A percentile compares a stretch with the other conserved stretches of the same genome.
These are phyloP conservation scores for Starmerella khaoyaiensis DNA, from an alignment of 805 yeast species.

Conservation along the genomic window DNA sequence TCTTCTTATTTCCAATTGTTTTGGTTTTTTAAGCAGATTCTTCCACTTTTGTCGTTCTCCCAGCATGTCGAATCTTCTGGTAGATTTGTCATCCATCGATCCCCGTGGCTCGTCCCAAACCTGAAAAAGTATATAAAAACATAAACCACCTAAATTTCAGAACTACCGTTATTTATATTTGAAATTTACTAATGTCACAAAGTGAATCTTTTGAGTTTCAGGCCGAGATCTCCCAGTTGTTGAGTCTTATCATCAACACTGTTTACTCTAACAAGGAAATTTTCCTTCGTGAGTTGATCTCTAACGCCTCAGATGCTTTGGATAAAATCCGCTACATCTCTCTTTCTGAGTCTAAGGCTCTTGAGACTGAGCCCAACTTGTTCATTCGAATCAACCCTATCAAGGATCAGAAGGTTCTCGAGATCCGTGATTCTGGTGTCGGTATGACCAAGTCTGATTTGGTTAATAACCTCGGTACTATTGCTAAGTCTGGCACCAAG, in stretches of 20 bases:
- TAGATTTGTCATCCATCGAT: too few relatives aligned
- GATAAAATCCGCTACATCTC: conserved; percentile 98
- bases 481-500: conserved; percentile 99
- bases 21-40: neutral
- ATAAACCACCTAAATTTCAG: neutral
- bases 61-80: conserved; percentile 15
- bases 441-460: conserved; percentile 99
- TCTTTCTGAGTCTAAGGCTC: conserved; percentile 75
- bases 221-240: conserved; percentile 99
- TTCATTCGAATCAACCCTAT: conserved; percentile 95
- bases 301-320: conserved; percentile 97
- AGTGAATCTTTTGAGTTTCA: conserved; percentile 60
- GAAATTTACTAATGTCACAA: conserved; percentile 21
- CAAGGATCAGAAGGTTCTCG: conserved; percentile 87
- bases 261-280: conserved; percentile 99
- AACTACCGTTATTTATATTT: neutral
- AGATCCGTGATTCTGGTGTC: conserved; percentile 98
- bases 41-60: neutral
- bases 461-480: conserved; percentile 98
- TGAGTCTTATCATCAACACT: conserved; percentile 99
- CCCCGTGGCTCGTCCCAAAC: conserved; percentile 1
- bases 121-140: conserved; percentile 14
- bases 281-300: conserved; percentile 95
- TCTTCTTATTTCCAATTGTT: neutral
- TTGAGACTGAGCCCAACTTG: conserved; percentile 90